Evolutionary conservation across 2,329 filamentous ascomycete species (phyloP).

Genomic region (Bipolaris victoriae): DNA sequence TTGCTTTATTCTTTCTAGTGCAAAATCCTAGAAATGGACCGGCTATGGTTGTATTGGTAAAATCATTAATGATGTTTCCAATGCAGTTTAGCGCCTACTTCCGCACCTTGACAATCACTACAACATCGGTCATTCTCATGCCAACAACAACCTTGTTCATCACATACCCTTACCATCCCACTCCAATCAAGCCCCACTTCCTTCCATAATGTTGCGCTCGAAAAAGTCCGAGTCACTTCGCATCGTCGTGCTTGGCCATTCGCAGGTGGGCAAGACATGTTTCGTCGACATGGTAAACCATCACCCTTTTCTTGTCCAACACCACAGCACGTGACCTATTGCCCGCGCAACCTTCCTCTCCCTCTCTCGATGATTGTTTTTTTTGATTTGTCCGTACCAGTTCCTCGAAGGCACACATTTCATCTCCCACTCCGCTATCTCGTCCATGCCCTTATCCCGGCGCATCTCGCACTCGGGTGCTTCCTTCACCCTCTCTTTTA

Average conservation of each 20-base stretch:
- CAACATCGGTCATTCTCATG: neutral
- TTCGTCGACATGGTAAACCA: conserved; percentile 31
- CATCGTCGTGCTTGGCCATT: conserved; percentile 32
- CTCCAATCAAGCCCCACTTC: neutral
- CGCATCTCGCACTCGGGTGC: conserved; percentile 9
- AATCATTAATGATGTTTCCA: neutral
- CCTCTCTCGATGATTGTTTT: neutral
- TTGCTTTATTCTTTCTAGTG: neutral
- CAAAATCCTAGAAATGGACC: too few relatives aligned
- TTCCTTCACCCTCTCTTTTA: conserved; percentile 14
- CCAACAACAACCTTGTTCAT: neutral
- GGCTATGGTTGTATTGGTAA: too few relatives aligned
- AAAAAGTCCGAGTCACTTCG: conserved; percentile 3
- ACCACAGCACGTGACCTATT: neutral
- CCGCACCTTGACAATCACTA: conserved; percentile 1
- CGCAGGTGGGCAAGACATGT: conserved; percentile 35
- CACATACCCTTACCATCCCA: neutral
- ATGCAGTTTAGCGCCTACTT: neutral
- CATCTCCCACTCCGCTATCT: conserved; percentile 9
- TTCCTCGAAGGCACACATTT: conserved; percentile 18
- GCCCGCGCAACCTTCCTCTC: neutral
- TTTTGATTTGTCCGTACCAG: neutral
- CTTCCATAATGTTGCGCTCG: neutral
- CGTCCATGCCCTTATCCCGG: conserved; percentile 5
- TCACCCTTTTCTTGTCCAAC: neutral